These are phyloP conservation scores for Lasiosphaeriaceae sp. DNA, from an alignment of 495 filamentous ascomycete genomes.

Conservation along the genomic window DNA sequence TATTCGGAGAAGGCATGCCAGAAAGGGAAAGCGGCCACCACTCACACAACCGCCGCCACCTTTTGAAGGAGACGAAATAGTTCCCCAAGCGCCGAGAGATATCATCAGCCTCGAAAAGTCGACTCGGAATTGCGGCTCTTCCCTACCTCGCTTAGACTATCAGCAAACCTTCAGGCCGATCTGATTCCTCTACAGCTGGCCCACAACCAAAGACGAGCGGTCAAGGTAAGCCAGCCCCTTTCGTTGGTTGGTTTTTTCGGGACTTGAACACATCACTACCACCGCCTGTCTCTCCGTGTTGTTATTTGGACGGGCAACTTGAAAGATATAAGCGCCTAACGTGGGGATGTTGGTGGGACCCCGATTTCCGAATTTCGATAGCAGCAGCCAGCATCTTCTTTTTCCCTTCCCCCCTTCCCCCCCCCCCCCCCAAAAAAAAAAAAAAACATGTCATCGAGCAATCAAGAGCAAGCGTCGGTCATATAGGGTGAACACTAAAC, in stretches of 20 bases:
- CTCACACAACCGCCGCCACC: neutral
- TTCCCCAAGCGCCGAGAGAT: neutral
- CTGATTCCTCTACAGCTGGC: neutral
- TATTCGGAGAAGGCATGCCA: slow-evolving; percentile 9
- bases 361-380: slow-evolving; percentile 12
- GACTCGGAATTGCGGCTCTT: neutral
- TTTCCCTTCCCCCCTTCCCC: neutral
- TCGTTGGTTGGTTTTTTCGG: neutral
- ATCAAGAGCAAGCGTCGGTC: slow-evolving; percentile 15
- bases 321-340: neutral
- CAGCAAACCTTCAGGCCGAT: neutral
- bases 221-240: neutral
- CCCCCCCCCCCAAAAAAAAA: too few relatives aligned
- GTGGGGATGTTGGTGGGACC: slow-evolving; percentile 5
- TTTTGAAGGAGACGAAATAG: neutral
- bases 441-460: slow-evolving; percentile 13
- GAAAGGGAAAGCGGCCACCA: slow-evolving; percentile 4
- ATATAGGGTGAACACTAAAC: slow-evolving; percentile 20
- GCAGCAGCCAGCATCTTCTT: slow-evolving; percentile 10
- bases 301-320: neutral
- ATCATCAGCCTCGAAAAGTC: neutral
- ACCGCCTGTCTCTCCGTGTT: neutral
- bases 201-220: neutral
- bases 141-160: neutral
- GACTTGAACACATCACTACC: neutral